These are phyloP conservation scores for Carex myosuroides DNA, from an alignment of 176 grass and related monocot genomes.

Conservation along the genomic window DNA sequence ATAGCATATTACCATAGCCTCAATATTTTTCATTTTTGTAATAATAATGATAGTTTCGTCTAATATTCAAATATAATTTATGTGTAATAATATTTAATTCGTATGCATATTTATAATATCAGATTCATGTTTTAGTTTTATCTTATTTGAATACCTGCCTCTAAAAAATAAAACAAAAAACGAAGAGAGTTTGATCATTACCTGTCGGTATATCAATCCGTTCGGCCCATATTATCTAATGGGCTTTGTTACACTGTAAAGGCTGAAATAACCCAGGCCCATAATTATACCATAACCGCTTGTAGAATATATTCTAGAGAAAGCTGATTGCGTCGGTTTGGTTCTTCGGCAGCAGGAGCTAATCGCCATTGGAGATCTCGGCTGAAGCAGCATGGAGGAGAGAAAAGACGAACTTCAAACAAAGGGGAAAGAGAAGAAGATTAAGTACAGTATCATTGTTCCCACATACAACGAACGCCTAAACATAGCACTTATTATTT, in stretches of 20 bases:
- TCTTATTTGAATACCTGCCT: no score
- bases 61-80: no score
- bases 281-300: not conserved
- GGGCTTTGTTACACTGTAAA: not conserved
- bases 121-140: no score
- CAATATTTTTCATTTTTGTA: no score
- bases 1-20: no score
- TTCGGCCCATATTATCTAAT: not conserved
- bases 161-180: no score
- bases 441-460: constrained; percentile 77
- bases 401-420: not conserved
- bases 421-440: constrained; percentile 19
- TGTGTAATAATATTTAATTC: no score
- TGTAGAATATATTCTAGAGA: not conserved
- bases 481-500: constrained; percentile 80
- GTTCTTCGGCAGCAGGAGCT: not conserved
- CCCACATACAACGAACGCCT: constrained; percentile 98
- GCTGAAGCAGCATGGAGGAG: not conserved
- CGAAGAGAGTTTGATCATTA: no score
- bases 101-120: no score
- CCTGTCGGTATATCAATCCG: no score
- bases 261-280: not conserved
- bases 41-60: no score
- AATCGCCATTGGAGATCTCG: constrained; percentile 2
- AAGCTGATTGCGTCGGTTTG: not conserved